phyloP scores from a whole-genome alignment of 345 rosid genomes.

The Linum trigynum region DNA sequence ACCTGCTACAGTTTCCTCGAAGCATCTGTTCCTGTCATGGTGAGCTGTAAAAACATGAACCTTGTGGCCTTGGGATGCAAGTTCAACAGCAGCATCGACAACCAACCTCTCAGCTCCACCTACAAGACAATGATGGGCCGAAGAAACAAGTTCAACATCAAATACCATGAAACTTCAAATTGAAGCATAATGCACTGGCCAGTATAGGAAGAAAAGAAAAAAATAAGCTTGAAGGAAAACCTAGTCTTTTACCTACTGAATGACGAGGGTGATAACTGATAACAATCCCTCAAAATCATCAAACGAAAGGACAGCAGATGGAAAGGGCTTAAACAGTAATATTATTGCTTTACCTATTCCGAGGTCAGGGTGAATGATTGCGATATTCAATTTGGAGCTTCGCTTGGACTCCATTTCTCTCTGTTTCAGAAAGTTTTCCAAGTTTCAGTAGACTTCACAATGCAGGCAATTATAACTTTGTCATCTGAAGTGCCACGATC shows the following conservation, averaged over 20 bases:
- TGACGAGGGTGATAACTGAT: no score
- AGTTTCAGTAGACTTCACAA: neutral
- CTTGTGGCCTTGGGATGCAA: slow-evolving; percentile 61
- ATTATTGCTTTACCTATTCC: slow-evolving; percentile 48
- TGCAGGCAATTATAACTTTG: no score
- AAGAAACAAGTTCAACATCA: neutral
- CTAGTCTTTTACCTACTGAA: no score
- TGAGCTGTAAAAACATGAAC: slow-evolving; percentile 87
- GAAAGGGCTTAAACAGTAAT: neutral
- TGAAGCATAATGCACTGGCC: neutral
- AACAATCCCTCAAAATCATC: neutral
- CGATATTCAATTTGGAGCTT: slow-evolving; percentile 50
- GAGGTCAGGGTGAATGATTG: slow-evolving; percentile 82
- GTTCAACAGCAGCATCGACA: slow-evolving; percentile 90
- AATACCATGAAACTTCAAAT: neutral
- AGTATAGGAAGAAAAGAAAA: no score
- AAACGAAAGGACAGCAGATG: no score
- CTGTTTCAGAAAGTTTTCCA: neutral
- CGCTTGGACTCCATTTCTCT: slow-evolving; percentile 33
- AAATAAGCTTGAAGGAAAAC: no score
- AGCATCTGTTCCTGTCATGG: slow-evolving; percentile 72
- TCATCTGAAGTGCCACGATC: no score
- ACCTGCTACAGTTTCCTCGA: slow-evolving; percentile 87
- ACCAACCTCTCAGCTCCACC: slow-evolving; percentile 97
- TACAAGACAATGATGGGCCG: slow-evolving; percentile 14